Evolutionary conservation across 2,329 filamentous ascomycete species (phyloP).

Genomic region (Coniochaeta sp.): DNA sequence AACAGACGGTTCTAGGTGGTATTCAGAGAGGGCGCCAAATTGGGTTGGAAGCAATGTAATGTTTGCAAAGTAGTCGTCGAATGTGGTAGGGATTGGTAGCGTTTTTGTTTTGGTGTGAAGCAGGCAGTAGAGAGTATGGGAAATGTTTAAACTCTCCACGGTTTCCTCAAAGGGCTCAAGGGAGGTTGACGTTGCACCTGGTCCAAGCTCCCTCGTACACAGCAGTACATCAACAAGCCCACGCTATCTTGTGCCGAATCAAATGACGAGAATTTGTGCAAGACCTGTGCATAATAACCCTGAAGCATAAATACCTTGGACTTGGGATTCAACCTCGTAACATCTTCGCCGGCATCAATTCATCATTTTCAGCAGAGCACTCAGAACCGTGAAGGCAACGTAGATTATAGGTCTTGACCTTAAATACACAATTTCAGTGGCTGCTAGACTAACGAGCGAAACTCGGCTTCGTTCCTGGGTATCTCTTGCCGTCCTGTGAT

Average conservation of each 20-base stretch:
- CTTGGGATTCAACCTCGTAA: too few relatives aligned
- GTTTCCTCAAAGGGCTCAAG: slow-evolving; percentile 8
- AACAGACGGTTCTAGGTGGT: background rate
- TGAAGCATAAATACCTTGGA: too few relatives aligned
- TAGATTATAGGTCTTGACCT: too few relatives aligned
- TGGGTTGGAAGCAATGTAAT: background rate
- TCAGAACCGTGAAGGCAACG: too few relatives aligned
- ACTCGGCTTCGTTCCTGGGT: slow-evolving; percentile 9
- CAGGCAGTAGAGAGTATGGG: too few relatives aligned
- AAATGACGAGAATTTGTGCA: background rate
- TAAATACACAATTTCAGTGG: background rate
- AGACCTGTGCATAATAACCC: background rate
- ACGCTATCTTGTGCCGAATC: background rate
- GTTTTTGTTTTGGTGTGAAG: background rate
- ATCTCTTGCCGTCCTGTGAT: slow-evolving; percentile 6
- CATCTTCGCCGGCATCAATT: too few relatives aligned
- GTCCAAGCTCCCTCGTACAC: slow-evolving; percentile 12
- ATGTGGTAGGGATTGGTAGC: background rate
- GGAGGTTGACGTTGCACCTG: slow-evolving; percentile 12
- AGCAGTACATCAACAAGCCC: background rate
- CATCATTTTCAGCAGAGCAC: too few relatives aligned
- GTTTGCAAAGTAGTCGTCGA: background rate
- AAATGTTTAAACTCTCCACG: slow-evolving; percentile 10
- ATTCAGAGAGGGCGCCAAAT: too few relatives aligned
- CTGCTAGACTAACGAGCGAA: background rate